Conservation (phyloP, 2,329 filamentous ascomycete species). For the Fusarium sp. region DNA sequence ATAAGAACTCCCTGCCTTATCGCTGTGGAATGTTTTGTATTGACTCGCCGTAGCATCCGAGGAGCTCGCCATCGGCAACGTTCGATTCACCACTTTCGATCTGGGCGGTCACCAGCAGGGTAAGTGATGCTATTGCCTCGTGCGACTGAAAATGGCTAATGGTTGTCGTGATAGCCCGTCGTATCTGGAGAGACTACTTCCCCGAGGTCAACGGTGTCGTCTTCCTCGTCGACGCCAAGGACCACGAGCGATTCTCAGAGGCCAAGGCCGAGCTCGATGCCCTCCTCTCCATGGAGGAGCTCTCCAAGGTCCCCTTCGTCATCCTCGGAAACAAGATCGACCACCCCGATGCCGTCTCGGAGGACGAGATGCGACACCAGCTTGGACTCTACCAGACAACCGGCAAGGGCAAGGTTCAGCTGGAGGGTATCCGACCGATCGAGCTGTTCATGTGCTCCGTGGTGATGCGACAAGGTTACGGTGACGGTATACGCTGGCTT, state of each 20-base stretch:
- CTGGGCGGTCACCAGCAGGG: conserved; percentile 94
- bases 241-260: conserved; percentile 93
- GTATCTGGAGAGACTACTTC: conserved; percentile 97
- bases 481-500: conserved; percentile 91
- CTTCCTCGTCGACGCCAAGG: conserved; percentile 97
- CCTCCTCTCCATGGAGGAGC: conserved; percentile 95
- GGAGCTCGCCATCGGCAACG: conserved; percentile 92
- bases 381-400: conserved; percentile 96
- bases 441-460: conserved; percentile 99
- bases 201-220: conserved; percentile 96
- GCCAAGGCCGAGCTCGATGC: conserved; percentile 97
- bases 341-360: conserved; percentile 93
- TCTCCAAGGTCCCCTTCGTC: conserved; percentile 94
- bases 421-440: conserved; percentile 93
- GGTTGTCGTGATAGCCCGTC: conserved; percentile 75
- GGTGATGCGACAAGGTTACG: conserved; percentile 97
- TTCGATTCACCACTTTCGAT: conserved; percentile 95
- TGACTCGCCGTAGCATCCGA: conserved; percentile 74
- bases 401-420: conserved; percentile 92
- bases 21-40: conserved; percentile 6
- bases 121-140: conserved; percentile 51
- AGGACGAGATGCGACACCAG: conserved; percentile 93
- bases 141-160: conserved; percentile 2
- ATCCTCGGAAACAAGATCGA: conserved; percentile 99
- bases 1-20: not conserved